Evolutionary conservation across 148 eudicot species (phyloP).

Genomic region (Rhododendron ferrugineum): DNA sequence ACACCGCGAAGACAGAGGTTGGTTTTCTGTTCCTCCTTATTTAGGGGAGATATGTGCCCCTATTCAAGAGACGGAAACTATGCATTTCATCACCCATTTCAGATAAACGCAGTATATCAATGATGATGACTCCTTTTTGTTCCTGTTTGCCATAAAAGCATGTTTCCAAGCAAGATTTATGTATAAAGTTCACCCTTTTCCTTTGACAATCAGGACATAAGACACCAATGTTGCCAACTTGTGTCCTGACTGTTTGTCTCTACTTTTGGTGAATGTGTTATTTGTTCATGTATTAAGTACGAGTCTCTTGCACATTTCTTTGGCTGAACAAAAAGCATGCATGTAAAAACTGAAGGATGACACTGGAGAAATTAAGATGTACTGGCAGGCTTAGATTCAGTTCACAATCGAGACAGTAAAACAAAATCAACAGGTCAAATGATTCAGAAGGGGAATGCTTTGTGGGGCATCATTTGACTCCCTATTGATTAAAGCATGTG

Average conservation of each 20-base stretch:
- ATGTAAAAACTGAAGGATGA: neutral
- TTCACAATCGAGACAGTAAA: neutral
- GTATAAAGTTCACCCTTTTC: neutral
- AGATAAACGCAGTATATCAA: neutral
- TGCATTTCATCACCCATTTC: neutral
- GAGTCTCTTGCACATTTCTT: neutral
- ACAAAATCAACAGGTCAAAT: neutral
- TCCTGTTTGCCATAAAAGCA: neutral
- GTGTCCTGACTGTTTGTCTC: neutral
- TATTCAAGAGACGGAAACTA: neutral
- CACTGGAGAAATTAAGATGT: neutral
- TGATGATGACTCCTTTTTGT: neutral
- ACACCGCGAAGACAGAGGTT: conserved; percentile 71
- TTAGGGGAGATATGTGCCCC: neutral
- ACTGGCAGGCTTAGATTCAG: neutral
- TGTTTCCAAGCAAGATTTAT: neutral
- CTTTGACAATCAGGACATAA: neutral
- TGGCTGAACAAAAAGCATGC: neutral
- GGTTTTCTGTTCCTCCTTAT: conserved; percentile 12
- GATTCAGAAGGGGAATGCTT: neutral
- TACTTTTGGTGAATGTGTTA: neutral
- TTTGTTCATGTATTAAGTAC: neutral
- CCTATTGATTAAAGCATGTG: neutral
- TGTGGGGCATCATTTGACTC: neutral
- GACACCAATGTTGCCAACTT: neutral